A percentile compares a stretch with the other conserved stretches of the same genome.
phyloP scores from a whole-genome alignment of 495 filamentous ascomycete species.

The Coniosporium apollinis region DNA sequence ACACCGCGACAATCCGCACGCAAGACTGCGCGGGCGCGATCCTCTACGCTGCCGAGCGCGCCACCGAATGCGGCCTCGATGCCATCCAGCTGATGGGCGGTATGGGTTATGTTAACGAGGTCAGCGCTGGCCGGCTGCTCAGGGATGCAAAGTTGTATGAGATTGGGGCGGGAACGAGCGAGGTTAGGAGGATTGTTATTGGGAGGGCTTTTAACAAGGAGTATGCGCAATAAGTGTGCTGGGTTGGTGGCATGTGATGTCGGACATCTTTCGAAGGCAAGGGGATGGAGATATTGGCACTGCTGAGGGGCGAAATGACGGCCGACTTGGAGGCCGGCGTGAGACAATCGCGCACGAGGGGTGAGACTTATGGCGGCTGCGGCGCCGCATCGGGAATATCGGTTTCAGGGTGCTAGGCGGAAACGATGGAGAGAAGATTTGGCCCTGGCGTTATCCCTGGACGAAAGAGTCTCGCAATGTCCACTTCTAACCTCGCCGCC shows the following conservation, averaged over 20 bases:
- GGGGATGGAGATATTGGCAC: too few species aligned
- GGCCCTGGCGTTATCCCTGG: too few species aligned
- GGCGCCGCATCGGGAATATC: too few species aligned
- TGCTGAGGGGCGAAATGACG: too few species aligned
- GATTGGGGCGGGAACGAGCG: slow-evolving; percentile 92
- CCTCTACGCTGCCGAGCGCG: slow-evolving; percentile 82
- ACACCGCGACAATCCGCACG: slow-evolving; percentile 40
- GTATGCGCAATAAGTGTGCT: slow-evolving; percentile 38
- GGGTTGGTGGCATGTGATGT: neutral
- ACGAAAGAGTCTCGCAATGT: too few species aligned
- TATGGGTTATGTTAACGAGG: slow-evolving; percentile 93
- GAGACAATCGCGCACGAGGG: too few species aligned
- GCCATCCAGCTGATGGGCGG: slow-evolving; percentile 91
- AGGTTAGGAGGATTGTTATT: slow-evolving; percentile 87
- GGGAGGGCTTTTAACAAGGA: slow-evolving; percentile 88
- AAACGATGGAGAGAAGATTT: too few species aligned
- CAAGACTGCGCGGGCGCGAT: slow-evolving; percentile 94
- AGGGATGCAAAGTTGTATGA: slow-evolving; percentile 88
- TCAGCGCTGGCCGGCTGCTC: slow-evolving; percentile 70
- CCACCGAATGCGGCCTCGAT: slow-evolving; percentile 76
- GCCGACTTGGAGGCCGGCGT: too few species aligned
- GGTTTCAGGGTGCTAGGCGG: too few species aligned
- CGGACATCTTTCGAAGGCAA: too few species aligned
- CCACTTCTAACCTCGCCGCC: too few species aligned
- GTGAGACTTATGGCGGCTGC: too few species aligned